Evolutionary conservation across 2,329 filamentous ascomycete species (phyloP).

Genomic region (Epichloe amarillans): DNA sequence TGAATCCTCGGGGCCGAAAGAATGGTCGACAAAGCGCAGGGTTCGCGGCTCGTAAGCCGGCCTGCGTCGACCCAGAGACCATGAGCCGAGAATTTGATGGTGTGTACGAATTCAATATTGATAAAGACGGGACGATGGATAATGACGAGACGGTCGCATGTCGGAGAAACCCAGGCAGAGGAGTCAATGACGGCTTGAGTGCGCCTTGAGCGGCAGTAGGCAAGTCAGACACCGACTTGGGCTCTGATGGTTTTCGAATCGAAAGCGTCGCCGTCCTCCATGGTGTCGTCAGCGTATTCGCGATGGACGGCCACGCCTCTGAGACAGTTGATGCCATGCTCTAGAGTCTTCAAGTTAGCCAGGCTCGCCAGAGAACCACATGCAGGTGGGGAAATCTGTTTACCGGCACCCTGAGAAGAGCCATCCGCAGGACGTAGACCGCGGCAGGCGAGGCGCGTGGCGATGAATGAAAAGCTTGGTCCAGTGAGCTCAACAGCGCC

Average conservation of each 20-base stretch:
- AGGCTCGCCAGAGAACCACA: not conserved
- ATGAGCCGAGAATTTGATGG: constrained; percentile 9
- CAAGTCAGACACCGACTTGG: constrained; percentile 4
- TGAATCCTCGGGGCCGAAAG: constrained; percentile 10
- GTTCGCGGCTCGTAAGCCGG: constrained; percentile 19
- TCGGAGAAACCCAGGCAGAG: constrained; percentile 17
- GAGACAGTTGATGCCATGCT: constrained; percentile 29
- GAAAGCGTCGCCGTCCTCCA: constrained; percentile 13
- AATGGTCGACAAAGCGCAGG: constrained; percentile 15
- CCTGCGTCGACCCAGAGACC: constrained; percentile 13
- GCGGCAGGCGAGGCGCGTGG: not conserved
- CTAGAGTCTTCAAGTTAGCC: constrained; percentile 15
- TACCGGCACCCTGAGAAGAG: constrained; percentile 19
- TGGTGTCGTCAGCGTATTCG: constrained; percentile 25
- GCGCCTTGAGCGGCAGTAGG: constrained; percentile 1
- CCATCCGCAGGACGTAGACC: constrained; percentile 10
- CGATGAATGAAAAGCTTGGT: not conserved
- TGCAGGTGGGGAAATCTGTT: not conserved
- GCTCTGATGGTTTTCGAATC: constrained; percentile 4
- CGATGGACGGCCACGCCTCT: constrained; percentile 33
- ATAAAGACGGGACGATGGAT: not conserved
- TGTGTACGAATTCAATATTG: constrained; percentile 1
- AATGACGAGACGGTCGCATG: constrained; percentile 7
- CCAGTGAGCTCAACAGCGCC: not conserved
- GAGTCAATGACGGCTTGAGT: constrained; percentile 8